Percentiles rank a stretch among this genome's conserved stretches.
Conservation (phyloP, 1,284 basidiomycete species). For the Ustilago cynodontis region DNA sequence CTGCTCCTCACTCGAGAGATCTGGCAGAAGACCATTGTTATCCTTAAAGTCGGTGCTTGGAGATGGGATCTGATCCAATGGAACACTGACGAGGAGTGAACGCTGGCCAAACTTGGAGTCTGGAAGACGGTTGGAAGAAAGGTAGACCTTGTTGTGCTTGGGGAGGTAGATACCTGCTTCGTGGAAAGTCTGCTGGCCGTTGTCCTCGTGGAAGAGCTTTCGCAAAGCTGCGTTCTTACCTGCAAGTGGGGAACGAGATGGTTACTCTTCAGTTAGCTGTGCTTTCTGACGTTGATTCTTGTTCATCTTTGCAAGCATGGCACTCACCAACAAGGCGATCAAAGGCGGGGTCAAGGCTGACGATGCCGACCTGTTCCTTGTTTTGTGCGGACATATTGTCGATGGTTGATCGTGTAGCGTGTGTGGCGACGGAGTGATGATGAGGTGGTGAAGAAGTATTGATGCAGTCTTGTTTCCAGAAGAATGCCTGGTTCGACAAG, state of each 20-base stretch:
- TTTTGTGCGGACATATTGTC: neutral
- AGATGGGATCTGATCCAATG: constrained; percentile 21
- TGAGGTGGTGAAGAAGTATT: neutral
- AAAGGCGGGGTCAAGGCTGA: constrained; percentile 44
- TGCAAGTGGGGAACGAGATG: neutral
- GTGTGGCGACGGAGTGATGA: neutral
- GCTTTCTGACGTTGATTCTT: neutral
- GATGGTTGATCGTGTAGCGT: neutral
- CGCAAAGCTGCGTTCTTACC: constrained; percentile 29
- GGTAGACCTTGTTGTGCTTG: constrained; percentile 41
- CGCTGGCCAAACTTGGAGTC: constrained; percentile 28
- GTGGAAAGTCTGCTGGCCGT: constrained; percentile 46
- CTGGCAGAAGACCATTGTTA: constrained; percentile 15
- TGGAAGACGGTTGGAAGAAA: constrained; percentile 42
- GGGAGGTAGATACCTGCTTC: constrained; percentile 48
- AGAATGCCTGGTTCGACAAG: neutral
- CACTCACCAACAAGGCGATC: constrained; percentile 32
- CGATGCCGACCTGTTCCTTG: constrained; percentile 25
- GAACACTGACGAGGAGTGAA: constrained; percentile 30
- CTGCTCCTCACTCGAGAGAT: constrained; percentile 24
- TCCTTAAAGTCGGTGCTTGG: constrained; percentile 1
- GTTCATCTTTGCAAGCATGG: neutral
- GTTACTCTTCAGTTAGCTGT: neutral
- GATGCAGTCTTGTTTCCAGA: neutral
- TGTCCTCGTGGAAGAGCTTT: constrained; percentile 28